Evolutionary conservation across 1,139 yeast species (phyloP).

Genomic region (Geotrichum siamense): DNA sequence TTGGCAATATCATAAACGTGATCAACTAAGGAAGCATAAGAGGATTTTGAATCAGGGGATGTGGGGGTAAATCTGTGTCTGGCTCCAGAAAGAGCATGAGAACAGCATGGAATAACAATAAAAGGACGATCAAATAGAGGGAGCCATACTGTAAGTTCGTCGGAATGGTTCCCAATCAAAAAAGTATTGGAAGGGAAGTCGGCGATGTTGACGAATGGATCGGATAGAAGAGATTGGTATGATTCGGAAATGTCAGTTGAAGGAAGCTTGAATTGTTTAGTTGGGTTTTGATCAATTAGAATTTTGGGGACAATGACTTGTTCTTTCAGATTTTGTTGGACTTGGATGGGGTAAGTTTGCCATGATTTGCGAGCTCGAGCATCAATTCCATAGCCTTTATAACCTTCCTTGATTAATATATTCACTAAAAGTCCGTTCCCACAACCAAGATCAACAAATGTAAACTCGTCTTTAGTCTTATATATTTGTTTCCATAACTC

Average conservation of each 20-base stretch:
- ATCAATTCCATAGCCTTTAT: constrained; percentile 76
- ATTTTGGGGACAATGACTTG: constrained; percentile 75
- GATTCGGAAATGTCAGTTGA: neutral
- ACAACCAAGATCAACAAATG: constrained; percentile 88
- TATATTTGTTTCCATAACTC: constrained; percentile 72
- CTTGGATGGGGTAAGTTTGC: constrained; percentile 59
- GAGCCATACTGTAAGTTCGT: constrained; percentile 92
- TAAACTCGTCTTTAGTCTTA: constrained; percentile 43
- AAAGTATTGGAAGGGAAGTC: constrained; percentile 66
- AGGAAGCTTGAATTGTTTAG: constrained; percentile 23
- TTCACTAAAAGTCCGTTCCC: constrained; percentile 88
- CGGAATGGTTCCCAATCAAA: constrained; percentile 90
- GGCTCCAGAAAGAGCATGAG: constrained; percentile 76
- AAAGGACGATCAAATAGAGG: constrained; percentile 84
- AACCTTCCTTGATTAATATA: constrained; percentile 72
- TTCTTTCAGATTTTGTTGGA: constrained; percentile 54
- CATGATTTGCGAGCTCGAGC: constrained; percentile 88
- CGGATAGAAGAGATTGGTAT: constrained; percentile 38
- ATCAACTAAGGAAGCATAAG: constrained; percentile 78
- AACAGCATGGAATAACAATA: constrained; percentile 91
- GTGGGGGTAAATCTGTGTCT: constrained; percentile 54
- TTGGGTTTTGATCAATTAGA: constrained; percentile 59
- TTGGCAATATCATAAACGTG: constrained; percentile 67
- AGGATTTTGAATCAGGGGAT: constrained; percentile 43
- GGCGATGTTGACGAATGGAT: constrained; percentile 58